Evolutionary conservation across 2,329 filamentous ascomycete genomes (phyloP).

Genomic region (Penicillium sp.): DNA sequence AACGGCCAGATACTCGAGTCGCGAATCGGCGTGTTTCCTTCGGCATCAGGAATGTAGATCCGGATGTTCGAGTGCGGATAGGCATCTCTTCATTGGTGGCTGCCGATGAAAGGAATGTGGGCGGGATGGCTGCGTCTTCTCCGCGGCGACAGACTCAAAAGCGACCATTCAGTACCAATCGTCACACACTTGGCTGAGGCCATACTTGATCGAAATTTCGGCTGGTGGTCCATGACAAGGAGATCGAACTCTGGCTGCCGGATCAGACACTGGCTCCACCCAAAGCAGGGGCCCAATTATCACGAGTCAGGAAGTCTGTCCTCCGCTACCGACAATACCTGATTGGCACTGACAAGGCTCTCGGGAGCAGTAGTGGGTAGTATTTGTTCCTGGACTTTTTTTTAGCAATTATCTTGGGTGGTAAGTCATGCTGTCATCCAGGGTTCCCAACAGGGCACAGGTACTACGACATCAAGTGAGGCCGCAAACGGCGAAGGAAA

Average conservation of each 20-base stretch:
- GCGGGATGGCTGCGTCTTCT: neutral
- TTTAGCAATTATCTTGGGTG: neutral
- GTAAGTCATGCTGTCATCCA: conserved; percentile 23
- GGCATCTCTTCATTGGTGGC: neutral
- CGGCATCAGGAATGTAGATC: conserved; percentile 12
- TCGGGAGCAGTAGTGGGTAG: neutral
- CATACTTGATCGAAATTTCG: neutral
- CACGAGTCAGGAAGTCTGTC: neutral
- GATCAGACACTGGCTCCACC: neutral
- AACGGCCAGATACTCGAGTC: neutral
- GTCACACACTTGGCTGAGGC: neutral
- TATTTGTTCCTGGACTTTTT: neutral
- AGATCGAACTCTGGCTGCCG: neutral
- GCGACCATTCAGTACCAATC: neutral
- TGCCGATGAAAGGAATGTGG: conserved; percentile 11
- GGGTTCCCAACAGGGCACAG: conserved; percentile 11
- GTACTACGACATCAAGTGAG: neutral
- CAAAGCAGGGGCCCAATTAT: neutral
- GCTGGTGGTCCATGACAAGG: neutral
- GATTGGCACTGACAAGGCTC: neutral
- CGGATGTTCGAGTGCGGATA: neutral
- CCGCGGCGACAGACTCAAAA: neutral
- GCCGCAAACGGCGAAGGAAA: conserved; percentile 19
- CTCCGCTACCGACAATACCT: neutral
- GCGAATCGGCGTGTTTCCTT: conserved; percentile 8